These are phyloP conservation scores for Lizonia empirigonia DNA, from an alignment of 2,329 filamentous ascomycete species.

Conservation along the genomic window DNA sequence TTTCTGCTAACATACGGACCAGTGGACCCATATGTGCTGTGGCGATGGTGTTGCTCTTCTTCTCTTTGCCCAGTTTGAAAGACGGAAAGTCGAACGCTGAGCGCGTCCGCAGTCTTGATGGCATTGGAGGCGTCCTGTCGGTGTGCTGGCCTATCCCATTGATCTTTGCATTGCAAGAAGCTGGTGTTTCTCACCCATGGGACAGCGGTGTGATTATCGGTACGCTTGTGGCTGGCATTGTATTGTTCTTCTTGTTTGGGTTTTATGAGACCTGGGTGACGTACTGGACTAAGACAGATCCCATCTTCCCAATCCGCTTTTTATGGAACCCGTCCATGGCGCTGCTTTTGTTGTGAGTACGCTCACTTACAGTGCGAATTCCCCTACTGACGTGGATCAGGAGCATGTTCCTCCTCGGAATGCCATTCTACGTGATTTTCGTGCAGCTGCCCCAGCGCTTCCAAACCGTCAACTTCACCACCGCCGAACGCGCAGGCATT, in stretches of 20 bases:
- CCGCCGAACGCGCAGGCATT: conserved; percentile 39
- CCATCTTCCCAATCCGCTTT: conserved; percentile 39
- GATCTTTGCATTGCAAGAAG: conserved; percentile 42
- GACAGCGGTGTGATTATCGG: conserved; percentile 38
- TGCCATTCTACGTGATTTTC: conserved; percentile 38
- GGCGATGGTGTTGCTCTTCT: conserved; percentile 30
- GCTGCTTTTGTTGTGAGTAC: conserved; percentile 30
- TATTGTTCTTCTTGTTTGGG: conserved; percentile 32
- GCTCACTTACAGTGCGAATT: neutral
- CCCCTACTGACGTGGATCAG: conserved; percentile 7
- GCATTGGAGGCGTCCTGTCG: conserved; percentile 37
- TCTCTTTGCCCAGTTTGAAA: conserved; percentile 34
- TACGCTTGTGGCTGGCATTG: conserved; percentile 34
- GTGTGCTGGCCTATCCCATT: conserved; percentile 41
- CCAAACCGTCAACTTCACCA: conserved; percentile 39
- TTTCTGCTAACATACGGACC: neutral
- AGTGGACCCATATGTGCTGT: conserved; percentile 35
- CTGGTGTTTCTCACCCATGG: conserved; percentile 33
- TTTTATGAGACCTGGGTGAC: conserved; percentile 39
- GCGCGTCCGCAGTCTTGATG: conserved; percentile 36
- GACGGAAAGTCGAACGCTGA: conserved; percentile 36
- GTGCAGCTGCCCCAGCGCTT: conserved; percentile 44
- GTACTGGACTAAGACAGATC: conserved; percentile 29
- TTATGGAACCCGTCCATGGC: conserved; percentile 30
- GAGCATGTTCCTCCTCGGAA: conserved; percentile 36